Evolutionary conservation across 2,329 filamentous ascomycete species (phyloP).

Genomic region (Colletotrichum sp.): DNA sequence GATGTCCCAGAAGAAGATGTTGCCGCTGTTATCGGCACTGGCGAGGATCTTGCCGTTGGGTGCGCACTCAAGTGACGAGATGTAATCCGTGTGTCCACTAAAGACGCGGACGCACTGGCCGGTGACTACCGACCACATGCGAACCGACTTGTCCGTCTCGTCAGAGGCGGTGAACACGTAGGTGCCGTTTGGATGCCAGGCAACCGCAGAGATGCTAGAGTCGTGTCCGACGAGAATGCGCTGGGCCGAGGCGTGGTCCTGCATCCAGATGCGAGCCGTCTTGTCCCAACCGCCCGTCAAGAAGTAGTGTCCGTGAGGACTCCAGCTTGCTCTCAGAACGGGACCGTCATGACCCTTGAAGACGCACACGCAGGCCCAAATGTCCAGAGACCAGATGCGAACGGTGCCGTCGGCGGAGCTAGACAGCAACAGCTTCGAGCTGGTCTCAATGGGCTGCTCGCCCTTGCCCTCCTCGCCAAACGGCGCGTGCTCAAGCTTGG

Average conservation of each 20-base stretch:
- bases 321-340: slow-evolving; percentile 87
- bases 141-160: slow-evolving; percentile 84
- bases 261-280: slow-evolving; percentile 88
- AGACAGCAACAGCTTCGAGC: slow-evolving; percentile 81
- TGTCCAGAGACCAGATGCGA: slow-evolving; percentile 90
- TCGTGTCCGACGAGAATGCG: slow-evolving; percentile 93
- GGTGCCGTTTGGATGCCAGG: slow-evolving; percentile 92
- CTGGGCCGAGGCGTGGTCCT: slow-evolving; percentile 88
- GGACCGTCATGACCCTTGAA: slow-evolving; percentile 94
- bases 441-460: slow-evolving; percentile 51
- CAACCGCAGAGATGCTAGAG: slow-evolving; percentile 86
- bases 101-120: slow-evolving; percentile 91
- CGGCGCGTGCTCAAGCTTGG: slow-evolving; percentile 51
- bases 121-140: slow-evolving; percentile 95
- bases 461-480: slow-evolving; percentile 55
- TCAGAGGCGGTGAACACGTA: slow-evolving; percentile 94
- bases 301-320: slow-evolving; percentile 96
- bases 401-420: slow-evolving; percentile 87
- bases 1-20: slow-evolving; percentile 94
- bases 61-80: slow-evolving; percentile 84
- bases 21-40: slow-evolving; percentile 85
- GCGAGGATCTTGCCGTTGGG: slow-evolving; percentile 91
- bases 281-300: slow-evolving; percentile 86
- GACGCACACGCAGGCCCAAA: slow-evolving; percentile 89
- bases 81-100: slow-evolving; percentile 86